Evolutionary conservation across 2,329 filamentous ascomycete genomes (phyloP), one percentile per base, ranked within the genome.

Genomic region (Lachnum nothofagi): DNA sequence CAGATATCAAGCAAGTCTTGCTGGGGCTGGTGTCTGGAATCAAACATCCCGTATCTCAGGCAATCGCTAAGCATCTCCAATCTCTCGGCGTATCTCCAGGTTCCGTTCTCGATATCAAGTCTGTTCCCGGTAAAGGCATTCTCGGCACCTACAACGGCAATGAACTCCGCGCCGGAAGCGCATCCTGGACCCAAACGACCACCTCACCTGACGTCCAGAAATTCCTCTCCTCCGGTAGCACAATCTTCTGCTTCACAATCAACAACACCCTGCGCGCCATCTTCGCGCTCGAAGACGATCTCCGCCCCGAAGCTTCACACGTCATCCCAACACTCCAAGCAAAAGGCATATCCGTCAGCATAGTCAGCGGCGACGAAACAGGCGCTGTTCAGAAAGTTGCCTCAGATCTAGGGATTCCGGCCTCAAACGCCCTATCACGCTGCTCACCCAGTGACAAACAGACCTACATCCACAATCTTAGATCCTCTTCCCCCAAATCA

Each of bases 291-390:
- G 54, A 68, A n/a, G 75, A 79, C 46, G 59, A 65, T 0, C 51
- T 78, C 12, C 71, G 77, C 3, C 47, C 64, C 1, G 76, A 77
- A 19, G 68, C 76, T 1, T 19, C 44, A 0, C 22, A 55, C 0
- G 37, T 68, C 0, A 54, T 79, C 5, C 25, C 54, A 0, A 22
- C 56, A 3, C 64, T 80, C 2, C 65, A 67, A 3, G 51, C 53
- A 1, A 63, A 65, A 6, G 67, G 67, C 1, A 67, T 80, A 14
- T 45, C 62, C 0, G 68, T 79, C 1, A 73, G 76, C 44, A 54
- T 80, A 4, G 59, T 80, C 33, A 77, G 73, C 2, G 78, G 77
- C 5, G 78, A 81, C 40, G 73, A 79, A 31, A 65, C 72, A n/a
- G 66, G 65, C n/a, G 70, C 74, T 12, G 78, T 80, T 1, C 62